Evolutionary conservation across 2,329 filamentous ascomycete genomes (phyloP).

Genomic region (Rhynchosporium graminicola): DNA sequence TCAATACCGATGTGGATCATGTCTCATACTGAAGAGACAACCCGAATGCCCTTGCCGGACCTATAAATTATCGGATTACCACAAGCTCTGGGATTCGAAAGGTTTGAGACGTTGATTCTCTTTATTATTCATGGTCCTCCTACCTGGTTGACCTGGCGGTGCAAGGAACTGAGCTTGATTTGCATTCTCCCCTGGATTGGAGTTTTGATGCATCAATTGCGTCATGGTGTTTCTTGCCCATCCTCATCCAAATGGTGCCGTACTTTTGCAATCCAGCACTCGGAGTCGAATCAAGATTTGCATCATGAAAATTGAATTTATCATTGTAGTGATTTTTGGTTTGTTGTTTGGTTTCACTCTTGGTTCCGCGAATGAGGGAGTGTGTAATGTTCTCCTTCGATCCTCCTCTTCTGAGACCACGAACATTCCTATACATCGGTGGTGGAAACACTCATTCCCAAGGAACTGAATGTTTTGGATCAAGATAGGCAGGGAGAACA

Average conservation of each 20-base stretch:
- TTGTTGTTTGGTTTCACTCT: background rate
- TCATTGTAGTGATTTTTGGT: background rate
- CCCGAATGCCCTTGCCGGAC: background rate
- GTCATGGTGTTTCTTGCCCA: background rate
- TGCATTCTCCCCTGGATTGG: background rate
- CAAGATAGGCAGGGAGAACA: background rate
- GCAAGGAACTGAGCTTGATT: background rate
- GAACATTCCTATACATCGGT: background rate
- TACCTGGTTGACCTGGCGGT: background rate
- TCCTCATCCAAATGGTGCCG: background rate
- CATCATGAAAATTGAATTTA: background rate
- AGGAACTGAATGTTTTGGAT: background rate
- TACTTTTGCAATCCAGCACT: background rate
- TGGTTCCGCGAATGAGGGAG: too few species aligned
- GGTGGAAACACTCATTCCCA: background rate
- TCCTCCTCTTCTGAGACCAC: background rate
- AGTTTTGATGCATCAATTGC: background rate
- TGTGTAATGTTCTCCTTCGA: too few species aligned
- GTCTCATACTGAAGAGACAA: background rate
- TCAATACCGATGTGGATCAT: background rate
- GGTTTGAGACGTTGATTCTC: background rate
- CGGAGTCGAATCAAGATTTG: background rate
- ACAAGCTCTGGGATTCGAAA: background rate
- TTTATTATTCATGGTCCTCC: too few species aligned
- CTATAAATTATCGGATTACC: background rate